A percentile compares a stretch with the other conserved stretches of the same genome.
phyloP scores from a whole-genome alignment of 2,329 filamentous ascomycete genomes.

The Hypoxylon sp. region DNA sequence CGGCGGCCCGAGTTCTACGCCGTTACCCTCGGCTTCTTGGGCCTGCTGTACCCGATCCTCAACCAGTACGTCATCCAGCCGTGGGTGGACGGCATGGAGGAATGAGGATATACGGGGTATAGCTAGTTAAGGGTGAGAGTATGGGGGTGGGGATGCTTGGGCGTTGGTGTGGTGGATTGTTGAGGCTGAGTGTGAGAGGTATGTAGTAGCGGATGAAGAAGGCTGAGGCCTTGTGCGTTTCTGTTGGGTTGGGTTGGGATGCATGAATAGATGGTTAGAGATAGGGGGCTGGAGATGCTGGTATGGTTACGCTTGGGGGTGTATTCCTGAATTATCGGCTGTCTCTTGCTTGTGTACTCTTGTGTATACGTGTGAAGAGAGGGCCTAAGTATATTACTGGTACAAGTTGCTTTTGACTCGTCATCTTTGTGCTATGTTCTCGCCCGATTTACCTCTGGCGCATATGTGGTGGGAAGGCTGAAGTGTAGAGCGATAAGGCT shows the following conservation, averaged over 20 bases:
- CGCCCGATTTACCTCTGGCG: neutral
- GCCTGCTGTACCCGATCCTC: constrained; percentile 37
- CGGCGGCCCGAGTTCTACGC: constrained; percentile 42
- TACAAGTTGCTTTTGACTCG: neutral
- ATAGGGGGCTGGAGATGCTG: neutral
- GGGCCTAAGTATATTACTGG: neutral
- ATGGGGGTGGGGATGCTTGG: neutral
- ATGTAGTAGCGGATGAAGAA: no score
- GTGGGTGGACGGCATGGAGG: constrained; percentile 2
- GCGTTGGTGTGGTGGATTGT: neutral
- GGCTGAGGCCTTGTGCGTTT: no score
- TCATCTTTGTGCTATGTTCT: neutral
- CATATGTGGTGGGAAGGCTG: neutral
- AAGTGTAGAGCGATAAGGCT: constrained; percentile 8
- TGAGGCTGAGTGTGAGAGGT: neutral
- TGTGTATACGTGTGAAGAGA: neutral
- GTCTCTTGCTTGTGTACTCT: neutral
- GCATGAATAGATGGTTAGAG: neutral
- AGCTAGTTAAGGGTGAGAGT: neutral
- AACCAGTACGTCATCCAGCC: constrained; percentile 38
- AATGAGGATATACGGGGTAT: neutral
- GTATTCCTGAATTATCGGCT: neutral
- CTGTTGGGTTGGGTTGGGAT: no score
- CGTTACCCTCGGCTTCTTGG: constrained; percentile 32
- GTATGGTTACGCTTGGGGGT: neutral